Conservation (phyloP, 2,329 filamentous ascomycete species). For the Chaetomium strumarium region DNA sequence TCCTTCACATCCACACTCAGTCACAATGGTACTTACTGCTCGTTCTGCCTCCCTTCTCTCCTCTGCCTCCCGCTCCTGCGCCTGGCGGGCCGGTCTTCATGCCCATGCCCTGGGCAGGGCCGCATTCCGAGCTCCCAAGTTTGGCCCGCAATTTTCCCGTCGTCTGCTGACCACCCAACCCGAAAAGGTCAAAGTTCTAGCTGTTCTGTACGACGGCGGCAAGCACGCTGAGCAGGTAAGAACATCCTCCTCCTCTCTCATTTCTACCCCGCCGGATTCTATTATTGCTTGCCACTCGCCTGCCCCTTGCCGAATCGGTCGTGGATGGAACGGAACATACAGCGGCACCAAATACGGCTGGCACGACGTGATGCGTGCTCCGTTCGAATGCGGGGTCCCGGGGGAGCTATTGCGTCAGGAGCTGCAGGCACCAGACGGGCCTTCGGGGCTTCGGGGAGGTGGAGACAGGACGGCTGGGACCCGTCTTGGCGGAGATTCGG, state of each 20-base stretch:
- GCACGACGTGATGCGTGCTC: background rate
- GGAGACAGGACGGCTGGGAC: background rate
- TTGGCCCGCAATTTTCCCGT: background rate
- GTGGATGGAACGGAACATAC: background rate
- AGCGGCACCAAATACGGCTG: background rate
- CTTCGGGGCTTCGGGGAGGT: conserved; percentile 10
- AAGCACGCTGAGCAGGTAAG: conserved; percentile 80
- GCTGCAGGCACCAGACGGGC: background rate
- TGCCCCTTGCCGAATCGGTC: background rate
- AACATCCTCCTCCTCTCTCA: conserved; percentile 14
- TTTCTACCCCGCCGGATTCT: background rate
- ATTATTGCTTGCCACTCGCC: background rate
- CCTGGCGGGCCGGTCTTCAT: conserved; percentile 7
- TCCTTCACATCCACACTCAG: conserved; percentile 1
- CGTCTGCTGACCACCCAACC: conserved; percentile 50
- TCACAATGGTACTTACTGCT: conserved; percentile 25
- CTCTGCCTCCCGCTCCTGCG: conserved; percentile 1
- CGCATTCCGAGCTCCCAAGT: background rate
- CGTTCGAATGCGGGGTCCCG: conserved; percentile 11
- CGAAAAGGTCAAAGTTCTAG: conserved; percentile 85
- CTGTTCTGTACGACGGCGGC: conserved; percentile 88
- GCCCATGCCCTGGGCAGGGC: background rate
- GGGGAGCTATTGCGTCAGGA: background rate
- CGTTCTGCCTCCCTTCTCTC: conserved; percentile 2
- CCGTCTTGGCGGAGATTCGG: conserved; percentile 5